Percentiles rank a stretch among this genome's conserved stretches.
Conservation (phyloP, 2,329 filamentous ascomycete species). For the Pseudopithomyces chartarum region DNA sequence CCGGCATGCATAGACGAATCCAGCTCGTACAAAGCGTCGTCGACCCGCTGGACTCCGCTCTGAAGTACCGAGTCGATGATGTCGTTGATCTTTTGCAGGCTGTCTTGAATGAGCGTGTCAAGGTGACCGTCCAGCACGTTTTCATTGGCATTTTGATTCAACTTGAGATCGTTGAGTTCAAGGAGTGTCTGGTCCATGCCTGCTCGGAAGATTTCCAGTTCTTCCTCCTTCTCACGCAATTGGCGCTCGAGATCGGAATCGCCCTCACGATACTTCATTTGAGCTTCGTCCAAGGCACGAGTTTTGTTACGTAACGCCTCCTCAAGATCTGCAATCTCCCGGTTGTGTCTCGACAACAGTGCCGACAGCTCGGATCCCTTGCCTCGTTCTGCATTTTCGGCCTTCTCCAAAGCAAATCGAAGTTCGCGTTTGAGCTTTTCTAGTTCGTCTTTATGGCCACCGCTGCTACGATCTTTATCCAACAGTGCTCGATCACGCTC, state of each 20-base stretch:
- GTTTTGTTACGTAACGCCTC: conserved; percentile 89
- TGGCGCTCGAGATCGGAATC: conserved; percentile 84
- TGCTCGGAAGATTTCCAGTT: conserved; percentile 96
- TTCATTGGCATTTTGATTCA: conserved; percentile 67
- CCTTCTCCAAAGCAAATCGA: conserved; percentile 86
- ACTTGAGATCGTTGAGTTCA: conserved; percentile 85
- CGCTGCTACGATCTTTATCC: conserved; percentile 85
- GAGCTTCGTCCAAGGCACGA: conserved; percentile 81
- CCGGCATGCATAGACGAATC: conserved; percentile 98
- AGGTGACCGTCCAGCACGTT: conserved; percentile 86
- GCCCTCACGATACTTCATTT: conserved; percentile 76
- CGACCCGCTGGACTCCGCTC: conserved; percentile 88
- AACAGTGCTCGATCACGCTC: conserved; percentile 92
- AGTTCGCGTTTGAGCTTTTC: conserved; percentile 95
- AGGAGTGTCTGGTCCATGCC: conserved; percentile 96
- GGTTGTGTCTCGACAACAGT: conserved; percentile 94
- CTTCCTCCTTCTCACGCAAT: conserved; percentile 93
- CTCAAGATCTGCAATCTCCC: conserved; percentile 95
- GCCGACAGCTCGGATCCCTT: conserved; percentile 96
- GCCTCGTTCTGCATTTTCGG: conserved; percentile 87
- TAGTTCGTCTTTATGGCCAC: conserved; percentile 87
- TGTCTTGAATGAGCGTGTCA: conserved; percentile 83
- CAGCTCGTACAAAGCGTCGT: conserved; percentile 95
- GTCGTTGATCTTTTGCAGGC: conserved; percentile 91
- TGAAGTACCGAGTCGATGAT: conserved; percentile 97